Evolutionary conservation across 2,329 filamentous ascomycete species (phyloP).

Genomic region (Trichoderma guizhouense): DNA sequence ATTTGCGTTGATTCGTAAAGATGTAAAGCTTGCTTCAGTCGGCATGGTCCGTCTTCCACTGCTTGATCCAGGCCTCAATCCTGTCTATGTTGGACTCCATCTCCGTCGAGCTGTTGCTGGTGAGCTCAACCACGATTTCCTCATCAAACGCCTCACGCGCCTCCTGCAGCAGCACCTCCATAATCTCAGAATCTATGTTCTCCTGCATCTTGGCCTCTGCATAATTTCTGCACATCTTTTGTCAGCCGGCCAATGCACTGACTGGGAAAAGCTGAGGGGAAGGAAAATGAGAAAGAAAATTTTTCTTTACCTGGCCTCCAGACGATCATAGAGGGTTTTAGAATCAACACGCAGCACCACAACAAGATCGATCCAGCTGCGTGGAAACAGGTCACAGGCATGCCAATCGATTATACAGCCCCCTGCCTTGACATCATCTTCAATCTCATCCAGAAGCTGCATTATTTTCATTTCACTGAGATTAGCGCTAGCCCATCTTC

Average conservation of each 20-base stretch:
- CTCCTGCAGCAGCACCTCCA: constrained; percentile 90
- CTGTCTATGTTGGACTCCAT: constrained; percentile 86
- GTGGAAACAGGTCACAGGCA: constrained; percentile 91
- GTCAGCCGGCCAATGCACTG: neutral
- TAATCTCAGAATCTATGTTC: constrained; percentile 96
- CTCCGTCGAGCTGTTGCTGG: constrained; percentile 76
- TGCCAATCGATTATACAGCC: constrained; percentile 97
- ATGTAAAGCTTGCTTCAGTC: neutral
- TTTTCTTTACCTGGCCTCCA: constrained; percentile 61
- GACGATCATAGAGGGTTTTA: constrained; percentile 75
- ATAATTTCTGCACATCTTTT: constrained; percentile 62
- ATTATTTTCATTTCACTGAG: neutral
- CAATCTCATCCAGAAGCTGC: constrained; percentile 82
- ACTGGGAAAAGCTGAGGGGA: neutral
- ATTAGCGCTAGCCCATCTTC: neutral
- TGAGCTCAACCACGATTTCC: constrained; percentile 84
- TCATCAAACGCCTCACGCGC: constrained; percentile 81
- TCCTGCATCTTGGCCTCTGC: constrained; percentile 86
- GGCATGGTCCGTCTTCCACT: constrained; percentile 69
- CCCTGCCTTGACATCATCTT: constrained; percentile 72
- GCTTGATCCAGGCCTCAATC: constrained; percentile 74
- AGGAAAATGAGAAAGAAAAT: constrained; percentile 16
- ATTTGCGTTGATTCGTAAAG: neutral
- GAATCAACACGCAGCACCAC: constrained; percentile 85
- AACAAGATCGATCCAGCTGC: constrained; percentile 91